A percentile compares a stretch with the other conserved stretches of the same genome.
Evolutionary conservation across 495 filamentous ascomycete species (phyloP).

Genomic region (Cladorrhinum samala): DNA sequence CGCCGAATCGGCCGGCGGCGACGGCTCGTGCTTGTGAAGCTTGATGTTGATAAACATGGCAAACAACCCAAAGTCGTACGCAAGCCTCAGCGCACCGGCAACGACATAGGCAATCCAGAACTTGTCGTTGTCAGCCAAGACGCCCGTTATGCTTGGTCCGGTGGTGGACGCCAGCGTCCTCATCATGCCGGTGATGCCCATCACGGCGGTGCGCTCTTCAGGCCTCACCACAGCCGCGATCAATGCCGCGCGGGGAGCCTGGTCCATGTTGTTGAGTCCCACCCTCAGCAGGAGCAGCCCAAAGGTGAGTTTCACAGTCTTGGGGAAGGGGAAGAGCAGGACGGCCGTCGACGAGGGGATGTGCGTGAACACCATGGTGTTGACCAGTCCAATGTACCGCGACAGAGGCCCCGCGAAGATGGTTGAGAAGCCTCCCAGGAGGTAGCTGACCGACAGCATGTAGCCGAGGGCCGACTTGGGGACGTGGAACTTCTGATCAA

Average conservation of each 20-base stretch:
- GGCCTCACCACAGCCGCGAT: slow-evolving; percentile 66
- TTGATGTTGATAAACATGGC: slow-evolving; percentile 56
- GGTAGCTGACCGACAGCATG: slow-evolving; percentile 28
- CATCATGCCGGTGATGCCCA: slow-evolving; percentile 67
- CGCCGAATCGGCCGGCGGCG: background rate
- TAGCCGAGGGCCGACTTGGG: slow-evolving; percentile 52
- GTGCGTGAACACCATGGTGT: slow-evolving; percentile 46
- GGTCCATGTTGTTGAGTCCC: slow-evolving; percentile 61
- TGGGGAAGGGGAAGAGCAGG: slow-evolving; percentile 31
- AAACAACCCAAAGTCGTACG: slow-evolving; percentile 69
- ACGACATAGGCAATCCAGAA: slow-evolving; percentile 73
- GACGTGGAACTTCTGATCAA: slow-evolving; percentile 68
- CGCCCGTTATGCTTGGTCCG: slow-evolving; percentile 67
- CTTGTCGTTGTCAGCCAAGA: slow-evolving; percentile 53
- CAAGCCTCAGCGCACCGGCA: slow-evolving; percentile 61
- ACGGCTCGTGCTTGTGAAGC: slow-evolving; percentile 34
- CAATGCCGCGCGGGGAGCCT: slow-evolving; percentile 75
- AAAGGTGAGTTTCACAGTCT: slow-evolving; percentile 45
- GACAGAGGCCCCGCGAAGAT: slow-evolving; percentile 70
- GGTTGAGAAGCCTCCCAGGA: slow-evolving; percentile 45
- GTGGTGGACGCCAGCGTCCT: slow-evolving; percentile 57
- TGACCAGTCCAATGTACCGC: slow-evolving; percentile 70
- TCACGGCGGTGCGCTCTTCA: slow-evolving; percentile 73
- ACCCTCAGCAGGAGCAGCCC: slow-evolving; percentile 63
- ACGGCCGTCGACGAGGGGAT: slow-evolving; percentile 40